A percentile compares a stretch with the other conserved stretches of the same genome.
phyloP scores from a whole-genome alignment of 192 early-diverging fungal genomes.

The Pilobolus umbonatus region DNA sequence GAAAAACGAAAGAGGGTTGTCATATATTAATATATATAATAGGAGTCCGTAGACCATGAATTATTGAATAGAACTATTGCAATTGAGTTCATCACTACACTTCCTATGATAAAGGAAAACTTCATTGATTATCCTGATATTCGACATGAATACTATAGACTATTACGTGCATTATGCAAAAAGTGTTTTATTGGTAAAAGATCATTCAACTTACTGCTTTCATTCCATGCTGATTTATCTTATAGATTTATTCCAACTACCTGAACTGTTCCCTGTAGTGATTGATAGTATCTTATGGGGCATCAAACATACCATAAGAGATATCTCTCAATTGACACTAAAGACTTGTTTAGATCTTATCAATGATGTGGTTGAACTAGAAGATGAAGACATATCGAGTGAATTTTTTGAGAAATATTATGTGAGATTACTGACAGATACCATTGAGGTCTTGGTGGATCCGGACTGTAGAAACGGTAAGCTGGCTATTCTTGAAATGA shows the following conservation, averaged over 20 bases:
- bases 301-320: constrained; percentile 17
- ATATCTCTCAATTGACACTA: constrained; percentile 17
- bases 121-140: constrained; percentile 23
- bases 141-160: constrained; percentile 15
- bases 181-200: constrained; percentile 16
- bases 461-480: constrained; percentile 22
- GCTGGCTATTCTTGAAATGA: background rate
- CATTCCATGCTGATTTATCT: background rate
- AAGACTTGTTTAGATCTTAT: constrained; percentile 18
- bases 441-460: constrained; percentile 14
- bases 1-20: background rate
- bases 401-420: constrained; percentile 16
- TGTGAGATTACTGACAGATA: constrained; percentile 16
- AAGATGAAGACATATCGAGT: constrained; percentile 26
- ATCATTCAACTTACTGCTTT: background rate
- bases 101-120: constrained; percentile 17
- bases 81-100: constrained; percentile 7
- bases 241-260: constrained; percentile 5
- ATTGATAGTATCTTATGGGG: constrained; percentile 29
- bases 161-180: constrained; percentile 4
- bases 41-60: constrained; percentile 1
- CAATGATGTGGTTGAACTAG: background rate
- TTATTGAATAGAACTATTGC: background rate
- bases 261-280: background rate
- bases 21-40: background rate